A percentile compares a stretch with the other conserved stretches of the same genome.
phyloP scores from a whole-genome alignment of 2,329 filamentous ascomycete species.

The Stemphylium lycopersici region DNA sequence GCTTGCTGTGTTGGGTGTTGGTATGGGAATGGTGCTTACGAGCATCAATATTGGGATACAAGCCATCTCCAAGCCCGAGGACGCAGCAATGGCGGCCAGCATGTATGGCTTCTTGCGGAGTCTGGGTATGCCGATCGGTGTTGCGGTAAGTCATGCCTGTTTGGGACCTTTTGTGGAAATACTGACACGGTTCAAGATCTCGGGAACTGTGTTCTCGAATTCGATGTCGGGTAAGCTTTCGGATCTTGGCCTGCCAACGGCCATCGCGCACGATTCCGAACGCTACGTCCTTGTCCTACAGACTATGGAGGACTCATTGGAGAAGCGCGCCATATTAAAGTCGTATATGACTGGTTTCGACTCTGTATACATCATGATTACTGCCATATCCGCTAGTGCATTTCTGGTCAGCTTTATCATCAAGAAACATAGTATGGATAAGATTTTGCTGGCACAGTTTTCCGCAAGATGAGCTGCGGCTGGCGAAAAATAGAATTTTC shows the following conservation, averaged over 20 bases:
- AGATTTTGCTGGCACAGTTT: too few relatives aligned
- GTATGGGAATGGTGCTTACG: conserved; percentile 52
- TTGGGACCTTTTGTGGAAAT: background rate
- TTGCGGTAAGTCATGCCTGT: conserved; percentile 36
- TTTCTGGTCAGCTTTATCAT: conserved; percentile 35
- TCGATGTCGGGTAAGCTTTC: conserved; percentile 42
- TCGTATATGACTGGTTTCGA: conserved; percentile 37
- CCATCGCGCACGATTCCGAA: conserved; percentile 40
- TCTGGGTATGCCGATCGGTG: conserved; percentile 54
- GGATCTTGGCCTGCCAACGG: conserved; percentile 20
- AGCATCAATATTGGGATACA: conserved; percentile 50
- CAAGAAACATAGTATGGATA: conserved; percentile 39
- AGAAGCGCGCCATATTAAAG: conserved; percentile 25
- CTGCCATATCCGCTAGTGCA: conserved; percentile 30
- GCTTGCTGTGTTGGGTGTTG: conserved; percentile 50
- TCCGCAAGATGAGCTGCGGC: too few relatives aligned
- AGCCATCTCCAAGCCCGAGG: conserved; percentile 42
- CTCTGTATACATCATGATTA: conserved; percentile 33
- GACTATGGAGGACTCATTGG: conserved; percentile 20
- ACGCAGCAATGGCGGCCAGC: conserved; percentile 43
- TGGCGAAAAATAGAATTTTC: too few relatives aligned
- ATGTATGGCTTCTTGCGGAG: conserved; percentile 50
- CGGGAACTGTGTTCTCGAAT: conserved; percentile 51
- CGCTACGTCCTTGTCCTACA: conserved; percentile 32
- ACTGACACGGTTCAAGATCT: conserved; percentile 18